Conservation (phyloP, 169 alveolate genomes). For the Neospora caninum region DNA sequence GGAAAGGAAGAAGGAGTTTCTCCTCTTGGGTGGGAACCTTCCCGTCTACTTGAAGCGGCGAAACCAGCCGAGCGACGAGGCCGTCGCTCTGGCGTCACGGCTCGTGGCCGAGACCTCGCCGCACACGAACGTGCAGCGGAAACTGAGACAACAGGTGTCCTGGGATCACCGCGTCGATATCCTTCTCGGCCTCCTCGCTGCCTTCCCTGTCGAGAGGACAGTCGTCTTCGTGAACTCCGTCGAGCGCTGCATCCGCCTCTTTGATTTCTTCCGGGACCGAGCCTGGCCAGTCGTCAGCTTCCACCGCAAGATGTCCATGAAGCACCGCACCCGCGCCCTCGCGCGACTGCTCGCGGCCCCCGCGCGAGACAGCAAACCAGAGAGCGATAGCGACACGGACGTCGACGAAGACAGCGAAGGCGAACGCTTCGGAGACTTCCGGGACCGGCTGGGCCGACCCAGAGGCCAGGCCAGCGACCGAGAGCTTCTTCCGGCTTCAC, state of each 20-base stretch:
- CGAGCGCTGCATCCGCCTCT: slow-evolving; percentile 38
- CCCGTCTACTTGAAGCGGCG: not conserved
- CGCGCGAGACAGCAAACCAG: not conserved
- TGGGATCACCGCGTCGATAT: slow-evolving; percentile 33
- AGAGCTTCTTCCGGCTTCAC: slow-evolving; percentile 65
- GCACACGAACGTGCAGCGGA: not conserved
- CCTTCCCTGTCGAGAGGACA: not conserved
- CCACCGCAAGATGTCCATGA: slow-evolving; percentile 53
- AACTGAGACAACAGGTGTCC: not conserved
- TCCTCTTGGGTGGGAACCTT: not conserved
- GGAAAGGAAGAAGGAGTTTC: not conserved
- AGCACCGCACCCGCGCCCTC: slow-evolving; percentile 30
- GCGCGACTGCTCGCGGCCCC: slow-evolving; percentile 11
- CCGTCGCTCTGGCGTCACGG: too few relatives aligned
- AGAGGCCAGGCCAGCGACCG: not conserved
- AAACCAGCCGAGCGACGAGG: not conserved
- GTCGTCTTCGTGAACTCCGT: slow-evolving; percentile 31
- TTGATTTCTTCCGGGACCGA: slow-evolving; percentile 46
- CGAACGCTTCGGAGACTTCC: not conserved
- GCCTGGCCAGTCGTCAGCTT: slow-evolving; percentile 56
- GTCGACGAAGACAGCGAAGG: not conserved
- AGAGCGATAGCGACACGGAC: not conserved
- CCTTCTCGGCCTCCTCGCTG: slow-evolving; percentile 4
- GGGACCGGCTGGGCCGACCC: not conserved
- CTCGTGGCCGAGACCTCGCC: not conserved